Base-by-base conservation (phyloP, 1,284 basidiomycete genomes). In the Xerocomus subilludens region DNA sequence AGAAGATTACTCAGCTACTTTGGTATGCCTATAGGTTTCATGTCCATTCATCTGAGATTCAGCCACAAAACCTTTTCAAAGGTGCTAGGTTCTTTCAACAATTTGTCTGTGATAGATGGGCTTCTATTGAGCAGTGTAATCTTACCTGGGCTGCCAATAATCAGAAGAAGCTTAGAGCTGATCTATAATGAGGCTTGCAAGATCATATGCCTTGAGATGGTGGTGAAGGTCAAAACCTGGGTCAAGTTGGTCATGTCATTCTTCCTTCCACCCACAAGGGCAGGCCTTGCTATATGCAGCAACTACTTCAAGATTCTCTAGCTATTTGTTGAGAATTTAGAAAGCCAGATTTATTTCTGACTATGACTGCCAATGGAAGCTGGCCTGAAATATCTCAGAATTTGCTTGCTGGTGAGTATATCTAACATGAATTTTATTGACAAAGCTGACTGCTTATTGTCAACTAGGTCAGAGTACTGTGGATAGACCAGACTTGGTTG, bases 401-500 rank as follows among this genome's bases (percentile, higher is more conserved):
- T 38, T 82, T 90, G 0, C 73, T 87, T 1, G 83, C 83, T 23
- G 73, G 75, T 72, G n/a, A n/a, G n/a, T n/a, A n/a, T n/a, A n/a
- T n/a, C n/a, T n/a, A n/a, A n/a, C n/a, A n/a, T n/a, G n/a, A n/a
- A 32, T 32, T 4, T 65, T 51, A 32, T 32, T 33, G 23, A 25
- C 38, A 33, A 63, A 32, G 38, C 42, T 53, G 10, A 33, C 10
- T 6, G 30, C 13, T 32, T 25, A 65, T n/a, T 62, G 16, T 42
- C 16, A 42, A 33, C 23, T 60, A 77, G 72, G 70, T n/a, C 87
- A 90, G 69, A 80, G 78, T 18, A 73, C 83, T 30, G 73, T 80
- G 45, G 88, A 90, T 71, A 73, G 85, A 2, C 89, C 88, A 45
- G 87, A 90, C 56, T 74, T 91, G 58, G 84, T 89, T 6, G 78